Evolutionary conservation across 768 basidiomycete genomes (phyloP), one percentile per base, ranked within the genome.

Genomic region (Termitomyces sp.): DNA sequence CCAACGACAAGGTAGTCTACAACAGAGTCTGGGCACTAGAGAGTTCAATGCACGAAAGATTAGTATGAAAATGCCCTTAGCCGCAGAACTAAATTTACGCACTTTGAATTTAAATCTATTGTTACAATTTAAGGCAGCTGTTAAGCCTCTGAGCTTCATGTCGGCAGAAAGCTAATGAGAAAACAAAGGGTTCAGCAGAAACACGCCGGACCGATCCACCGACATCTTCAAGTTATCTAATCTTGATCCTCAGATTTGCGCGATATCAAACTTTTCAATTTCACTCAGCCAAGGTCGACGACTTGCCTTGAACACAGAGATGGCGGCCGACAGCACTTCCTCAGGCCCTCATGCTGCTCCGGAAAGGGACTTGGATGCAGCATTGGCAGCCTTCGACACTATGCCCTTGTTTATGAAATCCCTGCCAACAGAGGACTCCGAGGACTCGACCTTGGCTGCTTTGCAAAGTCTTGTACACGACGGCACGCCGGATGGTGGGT

Each of bases 361-460:
- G 1, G 63, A 67, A n/a, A 69, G 71, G 26, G 63, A 66, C 13
- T n/a, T 75, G 8, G 69, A 77, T 35, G 72, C 74, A 33, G 71
- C 70, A n/a, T 68, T 82, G 6, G 72, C 75, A 1, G 72, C 69
- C 4, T 75, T 83, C 49, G 87, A 94, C 63, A 77, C 81, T 4
- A 73, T 90, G 3, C 97, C 97, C 6, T 75, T 99, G 38, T 99
- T 99, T 74, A 98, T 98, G 94, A 86, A 85, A 64, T 82, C 85
- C 20, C 78, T 97, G 20, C 94, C 95, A 1, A 75, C 73, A 4
- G 90, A 89, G 6, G 82, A 82, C 12, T 66, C 77, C n/a, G 78
- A 85, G 24, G 86, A 90, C 63, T 72, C 78, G 3, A 80, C 85
- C 2, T 65, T 98, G 20, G 83, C 88, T 57, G 97, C 96, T 9